Base-by-base conservation (phyloP, 2,329 filamentous ascomycete species). In the Pseudogymnoascus sp. region DNA sequence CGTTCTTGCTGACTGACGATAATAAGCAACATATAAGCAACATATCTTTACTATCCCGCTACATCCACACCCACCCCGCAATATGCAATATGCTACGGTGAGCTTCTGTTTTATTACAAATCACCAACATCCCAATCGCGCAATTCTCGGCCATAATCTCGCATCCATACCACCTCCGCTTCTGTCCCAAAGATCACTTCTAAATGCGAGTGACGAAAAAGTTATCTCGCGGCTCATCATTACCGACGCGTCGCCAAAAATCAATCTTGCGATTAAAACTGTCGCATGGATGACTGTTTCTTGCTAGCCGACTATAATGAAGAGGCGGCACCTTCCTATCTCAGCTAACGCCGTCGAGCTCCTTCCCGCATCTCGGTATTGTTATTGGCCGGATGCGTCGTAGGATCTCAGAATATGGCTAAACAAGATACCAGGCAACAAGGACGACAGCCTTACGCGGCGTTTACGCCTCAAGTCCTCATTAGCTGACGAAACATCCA, bases 241-340 rank as follows among this genome's bases (percentile, higher is more conserved):
- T 52, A 7, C 1, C 45, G 10, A 52, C 45, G 45, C 45, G 45
- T 52, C 45, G 45, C 26, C 26, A 52, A 26, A 30, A 18, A 9
- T n/a, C 13, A 52, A 10, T n/a, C 3, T 30, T 33, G 45, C 15
- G 45, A 52, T 52, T 8, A 8, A 18, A 23, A 13, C n/a, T 18
- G 23, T 18, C 9, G 6, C 9, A 23, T 4, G 19, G 39, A n/a
- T n/a, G 1, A 30, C n/a, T 18, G 23, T 33, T 30, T 15, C n/a
- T n/a, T n/a, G n/a, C n/a, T n/a, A n/a, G n/a, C n/a, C n/a, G n/a
- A n/a, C n/a, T n/a, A n/a, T n/a, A n/a, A n/a, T n/a, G n/a, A n/a
- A n/a, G n/a, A n/a, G n/a, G n/a, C n/a, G n/a, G n/a, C 45, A 52
- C 45, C 26, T 52, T 52, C 45, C 45, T 52, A 52, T 52, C 45